These are phyloP conservation scores for Candida corydali DNA, from an alignment of 805 yeast species.

Conservation along the genomic window DNA sequence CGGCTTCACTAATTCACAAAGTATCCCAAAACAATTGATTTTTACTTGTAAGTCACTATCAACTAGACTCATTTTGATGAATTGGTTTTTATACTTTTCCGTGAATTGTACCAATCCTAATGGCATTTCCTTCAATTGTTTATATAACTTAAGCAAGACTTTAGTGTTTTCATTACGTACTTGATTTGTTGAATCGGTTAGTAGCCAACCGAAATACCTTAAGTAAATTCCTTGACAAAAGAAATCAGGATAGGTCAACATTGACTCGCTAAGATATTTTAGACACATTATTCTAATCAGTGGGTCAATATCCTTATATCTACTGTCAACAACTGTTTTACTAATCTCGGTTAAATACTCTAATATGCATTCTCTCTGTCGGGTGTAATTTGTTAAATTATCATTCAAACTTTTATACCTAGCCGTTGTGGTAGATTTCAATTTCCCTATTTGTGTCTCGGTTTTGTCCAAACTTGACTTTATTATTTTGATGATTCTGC, in stretches of 20 bases:
- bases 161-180: conserved; percentile 67
- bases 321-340: conserved; percentile 62
- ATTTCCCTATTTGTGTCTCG: conserved; percentile 39
- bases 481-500: conserved; percentile 42
- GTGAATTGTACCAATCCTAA: conserved; percentile 75
- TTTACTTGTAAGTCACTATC: conserved; percentile 51
- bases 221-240: conserved; percentile 68
- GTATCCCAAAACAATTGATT: conserved; percentile 43
- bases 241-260: conserved; percentile 62
- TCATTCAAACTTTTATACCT: conserved; percentile 45
- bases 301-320: conserved; percentile 79
- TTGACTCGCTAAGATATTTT: conserved; percentile 62
- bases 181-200: conserved; percentile 60
- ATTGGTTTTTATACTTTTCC: conserved; percentile 62
- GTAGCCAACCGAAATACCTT: conserved; percentile 78
- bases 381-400: conserved; percentile 29
- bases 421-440: conserved; percentile 26
- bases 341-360: conserved; percentile 62
- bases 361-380: conserved; percentile 49
- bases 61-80: conserved; percentile 51
- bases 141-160: conserved; percentile 48
- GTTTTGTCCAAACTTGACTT: conserved; percentile 36
- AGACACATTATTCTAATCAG: conserved; percentile 69
- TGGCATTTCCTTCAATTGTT: conserved; percentile 27
- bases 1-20: conserved; percentile 50